Evolutionary conservation across 2,329 filamentous ascomycete species (phyloP).

Genomic region (Colletotrichum incanum): DNA sequence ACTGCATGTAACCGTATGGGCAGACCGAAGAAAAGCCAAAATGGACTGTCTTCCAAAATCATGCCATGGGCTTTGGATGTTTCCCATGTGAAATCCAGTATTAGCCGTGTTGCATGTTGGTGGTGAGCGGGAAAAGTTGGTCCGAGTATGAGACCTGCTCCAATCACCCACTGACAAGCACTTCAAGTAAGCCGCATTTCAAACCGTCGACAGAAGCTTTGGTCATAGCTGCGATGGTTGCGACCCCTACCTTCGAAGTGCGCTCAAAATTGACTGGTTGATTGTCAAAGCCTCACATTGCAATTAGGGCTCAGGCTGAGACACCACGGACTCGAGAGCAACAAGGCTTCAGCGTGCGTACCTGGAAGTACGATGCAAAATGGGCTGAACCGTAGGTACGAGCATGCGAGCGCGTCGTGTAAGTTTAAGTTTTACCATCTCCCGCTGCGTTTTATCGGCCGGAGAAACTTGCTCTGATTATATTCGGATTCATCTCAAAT

Average conservation of each 20-base stretch:
- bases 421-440: neutral
- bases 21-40: neutral
- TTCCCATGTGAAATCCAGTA: conserved; percentile 2
- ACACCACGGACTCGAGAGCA: neutral
- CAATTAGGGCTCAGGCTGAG: neutral
- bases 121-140: neutral
- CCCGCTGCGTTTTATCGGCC: neutral
- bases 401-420: neutral
- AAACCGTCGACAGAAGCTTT: conserved; percentile 7
- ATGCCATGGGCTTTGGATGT: neutral
- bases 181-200: neutral
- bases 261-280: neutral
- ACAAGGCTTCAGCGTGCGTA: neutral
- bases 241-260: neutral
- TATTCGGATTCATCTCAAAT: conserved; percentile 12
- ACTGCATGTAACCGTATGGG: no score
- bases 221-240: conserved; percentile 4
- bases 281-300: neutral
- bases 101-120: neutral
- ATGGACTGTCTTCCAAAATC: neutral
- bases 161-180: neutral
- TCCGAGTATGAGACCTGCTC: neutral
- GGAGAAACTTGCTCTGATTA: neutral
- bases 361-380: neutral
- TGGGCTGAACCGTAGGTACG: neutral